These are phyloP conservation scores for Dendrobium nobile DNA, from an alignment of 106 monocot genomes.

Conservation along the genomic window DNA sequence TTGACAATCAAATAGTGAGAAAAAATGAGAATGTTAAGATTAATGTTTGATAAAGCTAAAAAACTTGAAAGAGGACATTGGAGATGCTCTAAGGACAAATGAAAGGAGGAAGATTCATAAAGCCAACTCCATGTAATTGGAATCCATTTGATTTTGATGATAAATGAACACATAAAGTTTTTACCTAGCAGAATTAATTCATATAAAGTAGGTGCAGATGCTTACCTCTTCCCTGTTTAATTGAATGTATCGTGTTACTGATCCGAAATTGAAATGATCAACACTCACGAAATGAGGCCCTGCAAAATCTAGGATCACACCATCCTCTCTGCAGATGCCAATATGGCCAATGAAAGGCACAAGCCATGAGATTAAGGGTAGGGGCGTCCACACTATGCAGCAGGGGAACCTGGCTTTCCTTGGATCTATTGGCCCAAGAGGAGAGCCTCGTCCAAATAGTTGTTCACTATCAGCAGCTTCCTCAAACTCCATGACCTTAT, in stretches of 20 bases:
- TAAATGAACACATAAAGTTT: neutral
- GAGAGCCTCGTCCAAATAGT: slow-evolving; percentile 11
- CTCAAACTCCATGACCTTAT: slow-evolving; percentile 26
- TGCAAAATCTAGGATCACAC: slow-evolving; percentile 90
- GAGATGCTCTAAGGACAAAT: too few species aligned
- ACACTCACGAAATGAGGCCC: slow-evolving; percentile 90
- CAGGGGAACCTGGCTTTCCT: slow-evolving; percentile 76
- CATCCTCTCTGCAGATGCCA: slow-evolving; percentile 95
- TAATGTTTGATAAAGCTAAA: too few species aligned
- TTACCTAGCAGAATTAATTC: neutral
- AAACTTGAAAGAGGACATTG: too few species aligned
- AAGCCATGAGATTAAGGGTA: slow-evolving; percentile 87
- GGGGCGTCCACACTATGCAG: slow-evolving; percentile 90
- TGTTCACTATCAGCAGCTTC: slow-evolving; percentile 2
- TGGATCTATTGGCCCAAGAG: slow-evolving; percentile 62
- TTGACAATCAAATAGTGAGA: too few species aligned
- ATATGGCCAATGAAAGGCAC: slow-evolving; percentile 91
- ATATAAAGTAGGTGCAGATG: neutral
- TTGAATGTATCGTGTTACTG: slow-evolving; percentile 70
- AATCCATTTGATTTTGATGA: neutral
- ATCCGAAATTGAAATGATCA: slow-evolving; percentile 84
- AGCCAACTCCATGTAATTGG: too few species aligned
- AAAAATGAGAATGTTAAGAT: too few species aligned
- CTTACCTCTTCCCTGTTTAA: slow-evolving; percentile 59
- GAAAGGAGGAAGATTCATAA: too few species aligned